Conservation (phyloP, 768 basidiomycete species). For the Hebeloma cylindrosporum region DNA sequence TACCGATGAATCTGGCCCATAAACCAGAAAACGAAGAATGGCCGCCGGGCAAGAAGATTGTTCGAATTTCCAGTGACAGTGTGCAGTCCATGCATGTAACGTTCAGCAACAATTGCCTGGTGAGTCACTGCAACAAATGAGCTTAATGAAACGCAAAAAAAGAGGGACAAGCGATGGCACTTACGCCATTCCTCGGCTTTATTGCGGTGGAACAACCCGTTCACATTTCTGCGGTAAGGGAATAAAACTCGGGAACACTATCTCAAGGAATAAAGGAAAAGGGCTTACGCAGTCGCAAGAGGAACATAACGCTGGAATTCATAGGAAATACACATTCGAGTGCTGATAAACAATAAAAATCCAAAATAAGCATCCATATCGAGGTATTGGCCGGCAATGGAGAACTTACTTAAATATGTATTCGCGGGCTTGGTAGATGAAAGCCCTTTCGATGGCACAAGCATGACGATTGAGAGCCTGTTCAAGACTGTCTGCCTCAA, state of each 20-base stretch:
- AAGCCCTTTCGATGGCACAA: constrained; percentile 66
- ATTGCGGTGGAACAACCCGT: constrained; percentile 46
- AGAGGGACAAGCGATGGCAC: constrained; percentile 24
- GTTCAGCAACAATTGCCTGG: constrained; percentile 58
- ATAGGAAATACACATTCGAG: constrained; percentile 67
- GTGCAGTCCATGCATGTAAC: constrained; percentile 58
- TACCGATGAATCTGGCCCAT: constrained; percentile 68
- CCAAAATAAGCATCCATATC: constrained; percentile 5
- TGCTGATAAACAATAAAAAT: constrained; percentile 38
- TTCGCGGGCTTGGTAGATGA: constrained; percentile 69
- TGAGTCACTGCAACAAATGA: constrained; percentile 47
- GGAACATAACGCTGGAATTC: constrained; percentile 69
- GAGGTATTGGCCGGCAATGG: no score
- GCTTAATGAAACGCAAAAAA: constrained; percentile 2
- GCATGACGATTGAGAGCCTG: constrained; percentile 60
- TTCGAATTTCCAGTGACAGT: constrained; percentile 56
- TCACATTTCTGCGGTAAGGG: constrained; percentile 37
- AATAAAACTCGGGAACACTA: neutral
- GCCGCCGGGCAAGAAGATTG: constrained; percentile 53
- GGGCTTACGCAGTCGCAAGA: constrained; percentile 51
- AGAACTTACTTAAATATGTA: constrained; percentile 71
- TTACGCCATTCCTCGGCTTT: constrained; percentile 71
- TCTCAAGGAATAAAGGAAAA: constrained; percentile 1
- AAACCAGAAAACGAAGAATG: constrained; percentile 75
- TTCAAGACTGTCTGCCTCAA: constrained; percentile 69